Evolutionary conservation across 306 rosid species (phyloP).

Genomic region (Comarum palustre): DNA sequence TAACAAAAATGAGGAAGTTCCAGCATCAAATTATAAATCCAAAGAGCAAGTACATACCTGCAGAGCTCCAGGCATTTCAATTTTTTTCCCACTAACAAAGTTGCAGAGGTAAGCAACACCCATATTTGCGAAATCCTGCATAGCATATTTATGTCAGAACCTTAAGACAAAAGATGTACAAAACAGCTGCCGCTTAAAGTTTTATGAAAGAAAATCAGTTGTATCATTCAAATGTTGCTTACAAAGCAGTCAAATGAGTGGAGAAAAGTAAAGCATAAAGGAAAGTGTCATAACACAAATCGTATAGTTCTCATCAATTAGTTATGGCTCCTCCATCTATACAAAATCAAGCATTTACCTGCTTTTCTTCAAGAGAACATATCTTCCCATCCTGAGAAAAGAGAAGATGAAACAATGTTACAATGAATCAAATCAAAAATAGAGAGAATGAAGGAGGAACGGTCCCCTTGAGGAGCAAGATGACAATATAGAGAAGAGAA

Average conservation of each 20-base stretch:
- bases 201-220: background rate
- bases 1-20: background rate
- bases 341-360: constrained; percentile 51
- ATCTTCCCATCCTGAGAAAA: constrained; percentile 66
- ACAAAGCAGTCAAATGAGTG: background rate
- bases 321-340: constrained; percentile 11
- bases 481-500: background rate
- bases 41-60: constrained; percentile 46
- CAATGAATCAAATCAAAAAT: constrained; percentile 12
- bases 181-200: background rate
- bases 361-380: constrained; percentile 51
- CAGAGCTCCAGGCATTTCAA: constrained; percentile 46
- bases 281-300: background rate
- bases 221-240: background rate
- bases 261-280: background rate
- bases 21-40: constrained; percentile 5
- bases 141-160: constrained; percentile 27
- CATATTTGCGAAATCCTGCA: constrained; percentile 63
- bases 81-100: constrained; percentile 49
- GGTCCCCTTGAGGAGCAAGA: background rate
- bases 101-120: constrained; percentile 64
- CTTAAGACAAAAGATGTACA: background rate
- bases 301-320: background rate
- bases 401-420: constrained; percentile 20
- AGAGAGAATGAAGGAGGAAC: background rate